A percentile compares a stretch with the other conserved stretches of the same genome.
Evolutionary conservation across 2,329 filamentous ascomycete genomes (phyloP).

Genomic region (Geosmithia flava): DNA sequence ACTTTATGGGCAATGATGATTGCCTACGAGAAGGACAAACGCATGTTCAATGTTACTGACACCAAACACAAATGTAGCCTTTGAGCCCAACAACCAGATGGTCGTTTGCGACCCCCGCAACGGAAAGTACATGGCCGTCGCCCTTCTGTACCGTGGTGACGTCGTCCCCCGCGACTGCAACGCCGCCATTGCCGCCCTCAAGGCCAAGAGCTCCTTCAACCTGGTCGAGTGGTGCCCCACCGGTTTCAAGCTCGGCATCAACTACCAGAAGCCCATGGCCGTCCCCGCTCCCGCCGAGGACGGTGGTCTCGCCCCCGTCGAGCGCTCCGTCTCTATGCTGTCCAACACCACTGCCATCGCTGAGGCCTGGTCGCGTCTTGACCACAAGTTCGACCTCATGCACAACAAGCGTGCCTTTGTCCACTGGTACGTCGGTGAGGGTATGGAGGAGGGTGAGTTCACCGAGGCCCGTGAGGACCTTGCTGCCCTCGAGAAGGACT

Average conservation of each 20-base stretch:
- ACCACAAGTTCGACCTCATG: constrained; percentile 69
- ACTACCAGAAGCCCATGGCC: constrained; percentile 56
- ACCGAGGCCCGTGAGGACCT: constrained; percentile 78
- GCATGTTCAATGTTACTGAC: not conserved
- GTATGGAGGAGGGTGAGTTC: constrained; percentile 89
- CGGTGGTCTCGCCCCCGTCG: constrained; percentile 47
- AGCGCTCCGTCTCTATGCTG: constrained; percentile 56
- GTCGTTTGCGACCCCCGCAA: constrained; percentile 63
- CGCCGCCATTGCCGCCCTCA: constrained; percentile 52
- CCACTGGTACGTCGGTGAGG: constrained; percentile 76
- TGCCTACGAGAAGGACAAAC: not conserved
- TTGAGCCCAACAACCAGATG: constrained; percentile 72
- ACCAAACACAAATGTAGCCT: constrained; percentile 32
- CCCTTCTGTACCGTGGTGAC: constrained; percentile 60
- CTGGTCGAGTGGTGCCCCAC: constrained; percentile 66
- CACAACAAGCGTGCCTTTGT: constrained; percentile 68
- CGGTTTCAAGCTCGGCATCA: constrained; percentile 66
- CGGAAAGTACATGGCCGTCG: constrained; percentile 67
- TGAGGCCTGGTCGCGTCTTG: constrained; percentile 60
- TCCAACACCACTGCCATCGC: constrained; percentile 66
- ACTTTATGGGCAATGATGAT: not conserved
- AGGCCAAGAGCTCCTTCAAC: constrained; percentile 62
- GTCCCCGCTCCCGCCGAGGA: constrained; percentile 41
- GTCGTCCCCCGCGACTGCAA: constrained; percentile 60
- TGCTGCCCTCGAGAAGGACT: constrained; percentile 75